Evolutionary conservation across 352 stramenopile genomes (phyloP), one percentile per base, ranked within the genome.

Genomic region (Ochromonadaceae sp.): DNA sequence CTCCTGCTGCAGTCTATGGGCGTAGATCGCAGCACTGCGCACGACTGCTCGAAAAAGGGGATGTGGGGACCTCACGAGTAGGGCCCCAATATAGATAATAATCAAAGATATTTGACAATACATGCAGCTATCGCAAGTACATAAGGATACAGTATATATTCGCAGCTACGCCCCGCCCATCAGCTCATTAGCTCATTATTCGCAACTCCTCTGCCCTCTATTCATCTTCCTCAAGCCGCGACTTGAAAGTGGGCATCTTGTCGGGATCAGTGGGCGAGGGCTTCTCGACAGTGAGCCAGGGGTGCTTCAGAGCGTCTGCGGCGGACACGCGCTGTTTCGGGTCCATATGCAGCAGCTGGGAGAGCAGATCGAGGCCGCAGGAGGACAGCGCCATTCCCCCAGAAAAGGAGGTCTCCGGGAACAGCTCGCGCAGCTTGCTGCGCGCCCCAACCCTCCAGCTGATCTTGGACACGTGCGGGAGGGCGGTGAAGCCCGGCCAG

Each of bases 291-390:
- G 22, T 62, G 20, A 79, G 46, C 71, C 72, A 79, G 0, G 74
- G 68, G 68, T 79, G 72, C 10, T 28, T 59, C 30, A 79, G 59
- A 14, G 59, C 71, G 61, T 76, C 36, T 9, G 34, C 57, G 17
- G 86, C 84, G 12, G 85, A 90, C 42, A 91, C 73, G 40, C 87
- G 82, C 47, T 90, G 75, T 44, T 84, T 75, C 20, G 85, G 86
- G 68, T 95, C 84, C 67, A 90, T 72, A 22, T 86, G 77, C 26
- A 95, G 73, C 74, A 95, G 87, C 50, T 80, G 66, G 53, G 81
- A 70, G 31, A 95, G 70, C 49, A 95, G 70, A 59, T 90, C 81
- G 2, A 66, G 46, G 5, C 57, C 57, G 1, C 10, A 20, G 26
- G 53, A 41, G 46, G 15, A 46, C 2, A 65, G 32, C 34, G 4